phyloP scores from a whole-genome alignment of 345 rosid species.

The Cardamine chenopodiifolia region DNA sequence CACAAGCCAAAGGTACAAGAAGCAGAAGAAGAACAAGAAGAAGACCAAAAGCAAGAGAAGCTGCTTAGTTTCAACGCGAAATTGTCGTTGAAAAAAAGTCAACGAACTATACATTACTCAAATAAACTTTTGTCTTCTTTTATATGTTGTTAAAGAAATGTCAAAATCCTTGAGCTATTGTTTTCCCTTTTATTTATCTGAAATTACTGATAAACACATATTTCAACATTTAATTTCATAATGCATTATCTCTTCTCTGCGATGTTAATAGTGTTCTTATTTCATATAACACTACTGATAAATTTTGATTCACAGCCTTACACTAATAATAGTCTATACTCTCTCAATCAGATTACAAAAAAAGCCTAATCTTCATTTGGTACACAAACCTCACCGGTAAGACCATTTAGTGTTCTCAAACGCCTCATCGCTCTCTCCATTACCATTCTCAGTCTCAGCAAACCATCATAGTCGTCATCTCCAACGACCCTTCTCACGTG shows the following conservation, averaged over 20 bases:
- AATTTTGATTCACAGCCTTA: slow-evolving; percentile 22
- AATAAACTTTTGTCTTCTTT: no score
- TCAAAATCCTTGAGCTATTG: no score
- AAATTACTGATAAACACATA: neutral
- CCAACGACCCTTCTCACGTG: slow-evolving; percentile 36
- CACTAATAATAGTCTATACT: neutral
- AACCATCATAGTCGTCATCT: slow-evolving; percentile 41
- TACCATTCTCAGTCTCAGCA: slow-evolving; percentile 14
- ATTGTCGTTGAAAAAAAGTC: slow-evolving; percentile 11
- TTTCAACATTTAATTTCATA: neutral
- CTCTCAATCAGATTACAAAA: neutral
- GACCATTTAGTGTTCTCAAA: slow-evolving; percentile 38
- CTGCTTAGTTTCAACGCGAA: slow-evolving; percentile 25
- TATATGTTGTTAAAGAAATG: no score
- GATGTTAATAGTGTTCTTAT: no score
- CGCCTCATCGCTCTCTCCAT: slow-evolving; percentile 36
- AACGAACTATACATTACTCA: neutral
- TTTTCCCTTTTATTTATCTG: neutral
- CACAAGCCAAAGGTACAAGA: neutral
- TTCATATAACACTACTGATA: neutral
- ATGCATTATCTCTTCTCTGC: neutral
- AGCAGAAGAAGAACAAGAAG: slow-evolving; percentile 3
- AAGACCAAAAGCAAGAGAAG: neutral
- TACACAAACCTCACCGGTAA: slow-evolving; percentile 31
- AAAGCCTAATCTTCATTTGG: neutral